phyloP scores from a whole-genome alignment of 805 yeast genomes.

The Suhomyces emberorum region DNA sequence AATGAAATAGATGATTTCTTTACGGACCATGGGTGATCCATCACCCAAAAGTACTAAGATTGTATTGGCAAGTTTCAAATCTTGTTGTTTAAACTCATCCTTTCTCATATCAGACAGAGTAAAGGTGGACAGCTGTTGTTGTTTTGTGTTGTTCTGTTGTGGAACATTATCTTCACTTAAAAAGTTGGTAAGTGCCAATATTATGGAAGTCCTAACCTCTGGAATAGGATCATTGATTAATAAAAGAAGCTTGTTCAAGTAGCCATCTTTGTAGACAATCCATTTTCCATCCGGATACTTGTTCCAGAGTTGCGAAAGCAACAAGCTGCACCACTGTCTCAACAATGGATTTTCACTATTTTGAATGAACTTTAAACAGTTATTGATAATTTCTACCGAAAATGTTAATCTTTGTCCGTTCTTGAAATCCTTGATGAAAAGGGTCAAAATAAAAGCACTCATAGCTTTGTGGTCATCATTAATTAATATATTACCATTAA shows the following conservation, averaged over 20 bases:
- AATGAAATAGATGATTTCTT: slow-evolving; percentile 76
- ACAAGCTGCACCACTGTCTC: slow-evolving; percentile 87
- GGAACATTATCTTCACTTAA: slow-evolving; percentile 43
- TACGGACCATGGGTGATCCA: slow-evolving; percentile 85
- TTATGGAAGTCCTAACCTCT: slow-evolving; percentile 84
- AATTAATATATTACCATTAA: slow-evolving; percentile 30
- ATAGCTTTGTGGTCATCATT: slow-evolving; percentile 89
- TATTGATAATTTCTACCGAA: slow-evolving; percentile 66
- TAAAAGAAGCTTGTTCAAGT: slow-evolving; percentile 51
- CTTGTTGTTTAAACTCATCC: slow-evolving; percentile 61
- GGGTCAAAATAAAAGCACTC: slow-evolving; percentile 86
- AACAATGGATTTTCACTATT: slow-evolving; percentile 79
- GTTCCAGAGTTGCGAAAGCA: slow-evolving; percentile 74
- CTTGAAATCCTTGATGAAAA: slow-evolving; percentile 77
- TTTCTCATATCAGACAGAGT: slow-evolving; percentile 29
- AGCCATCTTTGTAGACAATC: slow-evolving; percentile 63
- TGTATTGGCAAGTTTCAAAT: slow-evolving; percentile 64
- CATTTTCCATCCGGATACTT: slow-evolving; percentile 71
- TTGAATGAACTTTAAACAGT: slow-evolving; percentile 62
- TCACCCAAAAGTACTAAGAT: slow-evolving; percentile 71
- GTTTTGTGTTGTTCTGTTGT: slow-evolving; percentile 8
- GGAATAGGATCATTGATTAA: slow-evolving; percentile 87
- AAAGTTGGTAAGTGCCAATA: slow-evolving; percentile 69
- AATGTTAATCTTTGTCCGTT: slow-evolving; percentile 80
- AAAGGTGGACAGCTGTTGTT: slow-evolving; percentile 7